A percentile compares a stretch with the other conserved stretches of the same genome.
Evolutionary conservation across 768 basidiomycete genomes (phyloP).

Genomic region (Lactarius indigo): DNA sequence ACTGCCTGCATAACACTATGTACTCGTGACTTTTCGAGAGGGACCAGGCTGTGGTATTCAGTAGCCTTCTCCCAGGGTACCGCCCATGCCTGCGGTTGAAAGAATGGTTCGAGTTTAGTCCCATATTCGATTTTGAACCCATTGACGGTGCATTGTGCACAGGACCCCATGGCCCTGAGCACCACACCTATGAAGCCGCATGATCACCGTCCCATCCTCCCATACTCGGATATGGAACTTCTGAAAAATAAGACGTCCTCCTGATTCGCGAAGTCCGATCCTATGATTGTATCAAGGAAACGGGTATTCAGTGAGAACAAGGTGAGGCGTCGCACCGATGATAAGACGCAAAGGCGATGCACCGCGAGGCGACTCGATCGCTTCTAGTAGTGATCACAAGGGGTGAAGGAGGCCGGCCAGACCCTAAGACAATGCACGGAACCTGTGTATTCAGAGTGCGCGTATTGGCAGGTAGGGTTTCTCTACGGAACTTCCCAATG

Average conservation of each 20-base stretch:
- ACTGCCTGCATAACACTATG: background rate
- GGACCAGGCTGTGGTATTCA: background rate
- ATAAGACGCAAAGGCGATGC: background rate
- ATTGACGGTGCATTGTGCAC: background rate
- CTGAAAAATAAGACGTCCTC: background rate
- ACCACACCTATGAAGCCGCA: background rate
- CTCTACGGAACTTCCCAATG: background rate
- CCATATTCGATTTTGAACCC: background rate
- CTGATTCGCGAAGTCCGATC: background rate
- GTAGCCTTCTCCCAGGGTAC: background rate
- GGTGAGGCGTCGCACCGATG: background rate
- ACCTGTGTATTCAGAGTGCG: background rate
- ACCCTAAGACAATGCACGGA: background rate
- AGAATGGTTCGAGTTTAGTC: background rate
- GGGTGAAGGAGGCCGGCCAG: background rate
- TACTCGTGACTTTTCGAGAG: background rate
- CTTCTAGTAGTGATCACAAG: background rate
- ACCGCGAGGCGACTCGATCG: background rate
- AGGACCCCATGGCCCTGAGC: background rate
- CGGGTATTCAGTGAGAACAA: background rate
- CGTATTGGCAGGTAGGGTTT: background rate
- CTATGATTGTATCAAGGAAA: background rate
- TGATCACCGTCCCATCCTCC: background rate
- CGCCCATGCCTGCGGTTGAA: background rate
- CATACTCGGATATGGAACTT: background rate